Evolutionary conservation across 441 rosid genomes (phyloP).

Genomic region (Gossypium davidsonii): DNA sequence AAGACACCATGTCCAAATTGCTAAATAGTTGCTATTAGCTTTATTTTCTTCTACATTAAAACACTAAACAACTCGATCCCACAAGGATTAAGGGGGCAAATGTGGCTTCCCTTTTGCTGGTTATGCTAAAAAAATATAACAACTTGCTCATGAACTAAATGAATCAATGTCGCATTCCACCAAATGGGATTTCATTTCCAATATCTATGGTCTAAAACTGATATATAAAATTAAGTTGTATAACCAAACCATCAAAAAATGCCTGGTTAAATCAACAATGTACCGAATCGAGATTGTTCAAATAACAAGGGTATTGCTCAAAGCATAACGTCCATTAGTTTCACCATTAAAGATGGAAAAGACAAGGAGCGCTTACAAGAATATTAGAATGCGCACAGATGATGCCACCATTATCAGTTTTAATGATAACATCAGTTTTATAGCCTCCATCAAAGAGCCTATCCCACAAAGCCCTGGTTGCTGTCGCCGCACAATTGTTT

Average conservation of each 20-base stretch:
- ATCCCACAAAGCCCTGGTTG: slow-evolving; percentile 60
- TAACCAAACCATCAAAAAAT: no score
- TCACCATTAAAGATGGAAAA: not conserved
- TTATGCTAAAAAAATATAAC: not conserved
- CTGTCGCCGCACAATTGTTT: slow-evolving; percentile 26
- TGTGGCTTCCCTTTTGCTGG: not conserved
- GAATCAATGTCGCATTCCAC: no score
- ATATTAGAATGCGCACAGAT: slow-evolving; percentile 65
- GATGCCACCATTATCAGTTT: slow-evolving; percentile 42
- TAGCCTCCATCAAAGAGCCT: slow-evolving; percentile 52
- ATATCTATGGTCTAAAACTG: no score
- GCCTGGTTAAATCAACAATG: no score
- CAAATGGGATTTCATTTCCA: not conserved
- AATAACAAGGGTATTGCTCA: no score
- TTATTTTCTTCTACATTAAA: not conserved
- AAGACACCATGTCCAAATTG: not conserved
- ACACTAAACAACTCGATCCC: not conserved
- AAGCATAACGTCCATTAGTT: no score
- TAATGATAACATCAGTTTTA: slow-evolving; percentile 57
- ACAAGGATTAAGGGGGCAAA: not conserved
- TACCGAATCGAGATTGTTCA: no score
- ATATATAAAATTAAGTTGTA: no score
- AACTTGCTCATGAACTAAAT: not conserved
- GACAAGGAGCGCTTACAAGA: slow-evolving; percentile 46
- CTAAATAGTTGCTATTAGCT: not conserved